These are phyloP conservation scores for Nicotiana knightiana DNA, from an alignment of 257 asterid species.

Conservation along the genomic window DNA sequence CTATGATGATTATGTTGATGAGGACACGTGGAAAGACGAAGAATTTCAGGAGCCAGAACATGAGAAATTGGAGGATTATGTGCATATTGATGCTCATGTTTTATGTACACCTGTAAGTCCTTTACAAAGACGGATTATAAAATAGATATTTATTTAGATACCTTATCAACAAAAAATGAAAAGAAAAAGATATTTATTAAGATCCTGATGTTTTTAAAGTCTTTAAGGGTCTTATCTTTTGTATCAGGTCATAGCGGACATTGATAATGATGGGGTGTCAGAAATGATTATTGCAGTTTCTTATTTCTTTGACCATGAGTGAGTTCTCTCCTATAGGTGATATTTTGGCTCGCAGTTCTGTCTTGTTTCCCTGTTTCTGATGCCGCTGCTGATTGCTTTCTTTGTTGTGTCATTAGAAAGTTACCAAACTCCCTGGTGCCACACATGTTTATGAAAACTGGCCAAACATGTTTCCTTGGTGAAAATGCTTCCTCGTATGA, in stretches of 20 bases:
- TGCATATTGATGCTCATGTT: conserved; percentile 88
- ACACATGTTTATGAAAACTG: not conserved
- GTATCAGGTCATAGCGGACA: conserved; percentile 92
- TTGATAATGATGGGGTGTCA: conserved; percentile 85
- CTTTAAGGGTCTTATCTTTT: not conserved
- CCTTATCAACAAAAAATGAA: too few relatives aligned
- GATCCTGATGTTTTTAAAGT: not conserved
- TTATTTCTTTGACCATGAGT: conserved; percentile 99
- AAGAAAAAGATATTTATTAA: not conserved
- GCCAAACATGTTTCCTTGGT: not conserved
- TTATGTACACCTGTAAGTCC: conserved; percentile 88
- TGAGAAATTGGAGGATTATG: conserved; percentile 79
- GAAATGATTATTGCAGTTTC: conserved; percentile 99
- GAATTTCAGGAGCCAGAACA: conserved; percentile 81
- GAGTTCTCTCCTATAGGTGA: conserved; percentile 19
- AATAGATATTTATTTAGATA: not conserved
- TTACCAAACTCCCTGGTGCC: not conserved
- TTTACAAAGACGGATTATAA: not conserved
- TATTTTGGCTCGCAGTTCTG: not conserved
- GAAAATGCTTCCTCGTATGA: not conserved
- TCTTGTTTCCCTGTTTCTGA: not conserved
- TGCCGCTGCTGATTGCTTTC: not conserved
- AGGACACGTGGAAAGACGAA: conserved; percentile 82
- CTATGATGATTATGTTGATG: conserved; percentile 90
- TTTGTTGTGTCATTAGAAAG: not conserved